Conservation (phyloP, 345 rosid species). For the Ceriops zippeliana region DNA sequence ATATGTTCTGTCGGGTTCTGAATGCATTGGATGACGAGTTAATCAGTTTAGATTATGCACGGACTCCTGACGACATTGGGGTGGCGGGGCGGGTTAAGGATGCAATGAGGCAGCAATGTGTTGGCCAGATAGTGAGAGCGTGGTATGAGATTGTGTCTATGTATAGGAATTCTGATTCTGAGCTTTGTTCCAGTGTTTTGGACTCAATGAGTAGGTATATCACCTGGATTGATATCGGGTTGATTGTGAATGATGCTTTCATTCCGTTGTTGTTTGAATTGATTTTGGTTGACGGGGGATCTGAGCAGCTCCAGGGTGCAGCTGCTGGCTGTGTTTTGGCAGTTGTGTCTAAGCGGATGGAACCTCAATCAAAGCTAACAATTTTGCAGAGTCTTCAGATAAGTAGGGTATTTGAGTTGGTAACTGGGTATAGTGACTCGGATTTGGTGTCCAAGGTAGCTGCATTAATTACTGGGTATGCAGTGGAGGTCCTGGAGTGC, state of each 20-base stretch:
- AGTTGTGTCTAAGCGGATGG: slow-evolving; percentile 89
- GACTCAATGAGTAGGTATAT: slow-evolving; percentile 81
- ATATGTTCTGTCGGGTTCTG: slow-evolving; percentile 90
- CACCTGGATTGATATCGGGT: slow-evolving; percentile 88
- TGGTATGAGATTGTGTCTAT: slow-evolving; percentile 75
- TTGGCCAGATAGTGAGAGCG: slow-evolving; percentile 76
- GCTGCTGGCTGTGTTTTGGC: slow-evolving; percentile 89
- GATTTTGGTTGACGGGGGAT: slow-evolving; percentile 53
- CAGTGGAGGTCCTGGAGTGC: slow-evolving; percentile 82
- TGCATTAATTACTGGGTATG: slow-evolving; percentile 75
- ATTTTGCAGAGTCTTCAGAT: slow-evolving; percentile 70
- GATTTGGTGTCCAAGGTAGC: slow-evolving; percentile 62
- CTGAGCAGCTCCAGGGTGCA: slow-evolving; percentile 73
- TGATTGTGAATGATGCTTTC: slow-evolving; percentile 73
- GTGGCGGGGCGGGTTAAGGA: slow-evolving; percentile 82
- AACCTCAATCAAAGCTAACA: slow-evolving; percentile 58
- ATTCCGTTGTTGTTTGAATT: slow-evolving; percentile 72
- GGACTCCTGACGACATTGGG: slow-evolving; percentile 54
- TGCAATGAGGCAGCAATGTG: slow-evolving; percentile 93
- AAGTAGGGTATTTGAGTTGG: slow-evolving; percentile 60
- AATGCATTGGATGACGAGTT: slow-evolving; percentile 86
- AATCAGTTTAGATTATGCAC: slow-evolving; percentile 84
- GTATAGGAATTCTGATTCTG: slow-evolving; percentile 67
- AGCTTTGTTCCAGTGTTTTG: slow-evolving; percentile 59
- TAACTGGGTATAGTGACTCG: slow-evolving; percentile 52